A percentile compares a stretch with the other conserved stretches of the same genome.
phyloP scores from a whole-genome alignment of 371 early-diverging fungal species.

The Rhizopus stolonifer region DNA sequence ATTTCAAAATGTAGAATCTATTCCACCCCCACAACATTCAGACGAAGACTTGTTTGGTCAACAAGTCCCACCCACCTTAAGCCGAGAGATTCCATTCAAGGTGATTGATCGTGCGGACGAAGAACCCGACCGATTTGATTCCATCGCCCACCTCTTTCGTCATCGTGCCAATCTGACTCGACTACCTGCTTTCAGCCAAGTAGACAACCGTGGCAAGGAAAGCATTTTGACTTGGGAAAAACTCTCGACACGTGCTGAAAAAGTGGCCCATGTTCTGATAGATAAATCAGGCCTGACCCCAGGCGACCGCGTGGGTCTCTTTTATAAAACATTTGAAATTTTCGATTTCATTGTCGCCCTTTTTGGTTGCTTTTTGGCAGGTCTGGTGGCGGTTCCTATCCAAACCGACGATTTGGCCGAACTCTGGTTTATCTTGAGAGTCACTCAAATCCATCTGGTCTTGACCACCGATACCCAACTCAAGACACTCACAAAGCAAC shows the following conservation, averaged over 20 bases:
- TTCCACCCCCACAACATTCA: slow-evolving; percentile 13
- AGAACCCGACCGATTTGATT: slow-evolving; percentile 40
- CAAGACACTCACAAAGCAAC: slow-evolving; percentile 66
- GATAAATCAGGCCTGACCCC: slow-evolving; percentile 51
- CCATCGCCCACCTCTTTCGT: slow-evolving; percentile 55
- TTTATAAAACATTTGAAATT: slow-evolving; percentile 74
- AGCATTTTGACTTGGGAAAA: slow-evolving; percentile 68
- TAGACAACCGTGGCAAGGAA: slow-evolving; percentile 75
- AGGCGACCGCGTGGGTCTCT: slow-evolving; percentile 71
- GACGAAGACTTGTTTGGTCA: slow-evolving; percentile 24
- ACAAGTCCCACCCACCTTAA: slow-evolving; percentile 33
- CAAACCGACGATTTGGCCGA: slow-evolving; percentile 75
- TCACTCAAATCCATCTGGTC: slow-evolving; percentile 58
- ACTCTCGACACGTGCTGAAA: slow-evolving; percentile 65
- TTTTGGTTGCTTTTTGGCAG: slow-evolving; percentile 76
- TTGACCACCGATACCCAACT: slow-evolving; percentile 77
- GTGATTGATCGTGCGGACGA: slow-evolving; percentile 23
- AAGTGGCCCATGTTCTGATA: slow-evolving; percentile 63
- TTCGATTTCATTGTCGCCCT: slow-evolving; percentile 73
- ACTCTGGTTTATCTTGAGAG: slow-evolving; percentile 66
- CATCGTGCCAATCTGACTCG: slow-evolving; percentile 48
- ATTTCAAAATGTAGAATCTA: slow-evolving; percentile 31
- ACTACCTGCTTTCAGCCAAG: slow-evolving; percentile 57
- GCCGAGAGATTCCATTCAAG: slow-evolving; percentile 32
- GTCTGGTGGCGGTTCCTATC: slow-evolving; percentile 80